phyloP scores from a whole-genome alignment of 208 protist genomes.

The Acanthamoeba culbertsoni region DNA sequence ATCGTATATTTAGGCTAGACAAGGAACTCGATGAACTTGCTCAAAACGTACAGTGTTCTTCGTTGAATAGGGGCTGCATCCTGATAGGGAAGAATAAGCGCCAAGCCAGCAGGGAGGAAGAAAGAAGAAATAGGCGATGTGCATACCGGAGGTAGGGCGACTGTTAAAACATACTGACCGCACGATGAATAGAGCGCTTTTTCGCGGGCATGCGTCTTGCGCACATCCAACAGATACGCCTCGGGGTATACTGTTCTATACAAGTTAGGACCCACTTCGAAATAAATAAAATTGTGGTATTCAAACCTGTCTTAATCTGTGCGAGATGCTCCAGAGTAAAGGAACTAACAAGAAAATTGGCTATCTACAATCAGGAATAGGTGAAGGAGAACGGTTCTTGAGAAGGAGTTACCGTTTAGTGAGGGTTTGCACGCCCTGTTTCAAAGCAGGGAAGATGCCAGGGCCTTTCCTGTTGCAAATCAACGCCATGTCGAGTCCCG shows the following conservation, averaged over 20 bases:
- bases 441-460: not conserved
- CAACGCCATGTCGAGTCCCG: not conserved
- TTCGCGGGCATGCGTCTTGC: not conserved
- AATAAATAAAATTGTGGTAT: not conserved
- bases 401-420: not conserved
- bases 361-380: not conserved
- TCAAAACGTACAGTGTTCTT: not conserved
- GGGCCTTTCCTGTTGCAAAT: not conserved
- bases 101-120: no score
- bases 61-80: not conserved
- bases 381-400: not conserved
- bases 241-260: not conserved
- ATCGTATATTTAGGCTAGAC: no score
- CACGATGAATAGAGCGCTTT: not conserved
- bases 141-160: not conserved
- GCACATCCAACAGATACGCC: not conserved
- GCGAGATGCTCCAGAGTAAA: not conserved
- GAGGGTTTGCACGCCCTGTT: not conserved
- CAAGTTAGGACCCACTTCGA: not conserved
- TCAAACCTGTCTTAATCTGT: not conserved
- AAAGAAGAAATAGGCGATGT: no score
- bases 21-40: no score
- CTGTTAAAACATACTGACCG: not conserved
- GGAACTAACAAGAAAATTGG: no score
- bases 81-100: no score